These are phyloP conservation scores for Xylariomycetidae sp. DNA, from an alignment of 2,329 filamentous ascomycete genomes.

Conservation along the genomic window DNA sequence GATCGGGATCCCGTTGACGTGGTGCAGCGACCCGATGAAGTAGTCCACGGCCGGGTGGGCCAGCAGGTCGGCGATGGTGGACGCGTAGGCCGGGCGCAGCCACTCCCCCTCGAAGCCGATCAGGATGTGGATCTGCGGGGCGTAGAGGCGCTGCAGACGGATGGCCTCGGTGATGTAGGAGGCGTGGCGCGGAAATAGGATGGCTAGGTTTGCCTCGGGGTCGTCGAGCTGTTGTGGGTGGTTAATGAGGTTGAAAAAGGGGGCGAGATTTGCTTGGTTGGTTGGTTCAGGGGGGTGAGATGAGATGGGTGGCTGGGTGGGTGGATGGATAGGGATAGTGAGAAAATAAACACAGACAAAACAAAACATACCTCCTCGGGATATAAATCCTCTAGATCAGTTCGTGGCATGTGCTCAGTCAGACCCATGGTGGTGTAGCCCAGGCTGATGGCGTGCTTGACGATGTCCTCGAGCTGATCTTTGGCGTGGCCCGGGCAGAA, in stretches of 20 bases:
- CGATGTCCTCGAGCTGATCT: constrained; percentile 76
- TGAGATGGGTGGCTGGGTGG: no score
- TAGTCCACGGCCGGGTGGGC: constrained; percentile 68
- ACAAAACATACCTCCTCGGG: constrained; percentile 74
- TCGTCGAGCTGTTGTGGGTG: constrained; percentile 41
- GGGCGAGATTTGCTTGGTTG: no score
- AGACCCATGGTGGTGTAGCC: constrained; percentile 81
- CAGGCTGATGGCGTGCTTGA: constrained; percentile 71
- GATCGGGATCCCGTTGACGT: constrained; percentile 81
- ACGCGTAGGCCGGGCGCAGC: constrained; percentile 64
- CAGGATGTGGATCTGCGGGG: constrained; percentile 67
- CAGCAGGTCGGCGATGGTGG: constrained; percentile 55
- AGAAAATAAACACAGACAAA: constrained; percentile 1
- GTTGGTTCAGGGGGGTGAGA: no score
- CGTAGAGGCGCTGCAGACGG: constrained; percentile 67
- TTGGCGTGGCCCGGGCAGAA: constrained; percentile 91
- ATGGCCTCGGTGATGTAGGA: constrained; percentile 73
- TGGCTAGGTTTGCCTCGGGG: constrained; percentile 42
- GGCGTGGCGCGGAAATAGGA: constrained; percentile 54
- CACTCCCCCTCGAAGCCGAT: constrained; percentile 93
- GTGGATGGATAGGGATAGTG: no score
- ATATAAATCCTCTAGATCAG: constrained; percentile 71
- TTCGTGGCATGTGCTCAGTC: constrained; percentile 93
- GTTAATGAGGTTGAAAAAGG: constrained; percentile 14
- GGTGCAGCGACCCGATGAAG: constrained; percentile 90